A percentile compares a stretch with the other conserved stretches of the same genome.
phyloP scores from a whole-genome alignment of 495 filamentous ascomycete genomes.

The Clohesyomyces aquaticus region DNA sequence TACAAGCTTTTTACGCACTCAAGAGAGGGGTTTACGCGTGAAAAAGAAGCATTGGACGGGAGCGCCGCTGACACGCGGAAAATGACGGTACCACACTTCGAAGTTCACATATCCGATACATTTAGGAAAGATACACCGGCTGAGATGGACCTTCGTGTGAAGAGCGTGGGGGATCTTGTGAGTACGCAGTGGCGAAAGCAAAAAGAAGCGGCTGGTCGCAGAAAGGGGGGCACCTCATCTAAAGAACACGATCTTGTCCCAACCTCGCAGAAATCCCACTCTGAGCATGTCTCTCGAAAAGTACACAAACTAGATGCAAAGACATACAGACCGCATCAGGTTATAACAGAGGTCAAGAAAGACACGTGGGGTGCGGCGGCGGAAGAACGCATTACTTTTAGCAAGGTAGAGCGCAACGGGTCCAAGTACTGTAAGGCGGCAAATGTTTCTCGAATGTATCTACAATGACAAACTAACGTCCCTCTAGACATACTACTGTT shows the following conservation, averaged over 20 bases:
- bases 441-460: not conserved
- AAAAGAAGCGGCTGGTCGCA: not conserved
- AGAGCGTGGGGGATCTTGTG: not conserved
- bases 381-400: conserved; percentile 11
- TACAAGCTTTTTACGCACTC: conserved; percentile 5
- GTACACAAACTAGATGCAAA: conserved; percentile 8
- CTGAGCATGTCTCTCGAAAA: not conserved
- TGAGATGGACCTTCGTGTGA: not conserved
- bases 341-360: conserved; percentile 15
- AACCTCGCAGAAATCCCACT: not conserved
- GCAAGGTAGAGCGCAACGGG: not conserved
- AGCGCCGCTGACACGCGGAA: not conserved
- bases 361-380: conserved; percentile 11
- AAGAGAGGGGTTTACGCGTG: not conserved
- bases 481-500: not conserved
- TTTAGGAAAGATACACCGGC: not conserved
- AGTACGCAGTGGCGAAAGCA: not conserved
- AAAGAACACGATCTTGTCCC: not conserved
- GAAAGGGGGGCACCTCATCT: not conserved
- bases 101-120: conserved; percentile 16
- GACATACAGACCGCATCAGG: conserved; percentile 13
- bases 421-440: not conserved
- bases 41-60: conserved; percentile 1
- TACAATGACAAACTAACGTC: not conserved
- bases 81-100: conserved; percentile 11